phyloP scores from a whole-genome alignment of 768 basidiomycete species.

The Boletus huronensis region DNA sequence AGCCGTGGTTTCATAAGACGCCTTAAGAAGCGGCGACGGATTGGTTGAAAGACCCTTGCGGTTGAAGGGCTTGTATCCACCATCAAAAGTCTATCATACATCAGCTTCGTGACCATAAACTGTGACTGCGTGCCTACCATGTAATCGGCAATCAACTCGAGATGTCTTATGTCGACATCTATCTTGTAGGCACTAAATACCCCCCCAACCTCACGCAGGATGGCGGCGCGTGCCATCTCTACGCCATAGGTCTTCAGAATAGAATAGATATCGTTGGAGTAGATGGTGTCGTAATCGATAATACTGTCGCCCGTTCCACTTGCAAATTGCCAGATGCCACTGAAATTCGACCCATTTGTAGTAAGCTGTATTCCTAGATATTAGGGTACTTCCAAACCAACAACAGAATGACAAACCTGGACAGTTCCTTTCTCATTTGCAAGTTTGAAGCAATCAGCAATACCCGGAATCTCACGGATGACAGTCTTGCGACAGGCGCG shows the following conservation, averaged over 20 bases:
- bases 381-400: not conserved
- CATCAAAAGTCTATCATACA: slow-evolving; percentile 81
- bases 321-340: slow-evolving; percentile 80
- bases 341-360: slow-evolving; percentile 92
- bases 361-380: slow-evolving; percentile 50
- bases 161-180: slow-evolving; percentile 88
- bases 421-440: slow-evolving; percentile 49
- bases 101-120: not conserved
- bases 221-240: slow-evolving; percentile 90
- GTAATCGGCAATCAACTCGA: slow-evolving; percentile 97
- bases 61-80: slow-evolving; percentile 97
- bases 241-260: slow-evolving; percentile 92
- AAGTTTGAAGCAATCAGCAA: slow-evolving; percentile 77
- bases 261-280: slow-evolving; percentile 94
- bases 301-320: slow-evolving; percentile 50
- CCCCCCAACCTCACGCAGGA: slow-evolving; percentile 85
- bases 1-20: slow-evolving; percentile 95
- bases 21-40: slow-evolving; percentile 94
- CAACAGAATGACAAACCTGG: slow-evolving; percentile 35
- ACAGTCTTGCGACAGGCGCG: slow-evolving; percentile 79
- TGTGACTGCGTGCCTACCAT: slow-evolving; percentile 62
- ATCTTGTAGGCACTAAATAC: slow-evolving; percentile 97
- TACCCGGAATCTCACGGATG: slow-evolving; percentile 86
- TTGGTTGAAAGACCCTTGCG: slow-evolving; percentile 90
- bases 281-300: slow-evolving; percentile 75